These are phyloP conservation scores for Tricholoma matsutake DNA, from an alignment of 768 basidiomycete species.

Conservation along the genomic window DNA sequence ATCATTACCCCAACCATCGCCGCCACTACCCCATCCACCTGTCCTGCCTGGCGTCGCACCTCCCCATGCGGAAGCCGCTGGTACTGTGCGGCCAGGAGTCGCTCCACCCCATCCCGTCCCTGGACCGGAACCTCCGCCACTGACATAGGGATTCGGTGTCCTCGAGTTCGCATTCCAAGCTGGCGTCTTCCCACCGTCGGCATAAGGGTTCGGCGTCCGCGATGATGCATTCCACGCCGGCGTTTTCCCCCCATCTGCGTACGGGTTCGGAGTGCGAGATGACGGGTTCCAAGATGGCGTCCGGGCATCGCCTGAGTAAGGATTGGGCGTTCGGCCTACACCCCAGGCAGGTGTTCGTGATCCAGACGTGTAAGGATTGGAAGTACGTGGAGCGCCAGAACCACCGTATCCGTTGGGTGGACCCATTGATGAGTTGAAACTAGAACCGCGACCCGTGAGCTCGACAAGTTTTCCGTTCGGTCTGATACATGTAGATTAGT, in stretches of 20 bases:
- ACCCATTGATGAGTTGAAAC: slow-evolving; percentile 3
- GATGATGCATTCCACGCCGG: slow-evolving; percentile 64
- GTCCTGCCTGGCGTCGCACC: slow-evolving; percentile 43
- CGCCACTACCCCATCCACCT: slow-evolving; percentile 27
- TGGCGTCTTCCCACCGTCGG: slow-evolving; percentile 62
- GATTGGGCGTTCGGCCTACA: slow-evolving; percentile 63
- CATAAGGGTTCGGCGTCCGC: slow-evolving; percentile 70
- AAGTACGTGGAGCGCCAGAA: slow-evolving; percentile 19
- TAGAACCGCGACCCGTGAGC: slow-evolving; percentile 36
- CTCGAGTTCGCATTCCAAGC: slow-evolving; percentile 60
- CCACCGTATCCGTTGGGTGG: slow-evolving; percentile 18
- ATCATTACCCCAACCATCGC: slow-evolving; percentile 22
- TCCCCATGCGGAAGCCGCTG: slow-evolving; percentile 31
- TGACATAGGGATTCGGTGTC: slow-evolving; percentile 70
- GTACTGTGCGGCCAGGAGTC: slow-evolving; percentile 28
- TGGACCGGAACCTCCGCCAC: slow-evolving; percentile 34
- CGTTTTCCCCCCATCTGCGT: slow-evolving; percentile 57
- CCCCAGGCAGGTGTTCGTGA: slow-evolving; percentile 21
- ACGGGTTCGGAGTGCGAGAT: slow-evolving; percentile 69
- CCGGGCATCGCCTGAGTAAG: slow-evolving; percentile 53
- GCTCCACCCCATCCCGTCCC: slow-evolving; percentile 36
- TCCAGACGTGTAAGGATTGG: slow-evolving; percentile 33
- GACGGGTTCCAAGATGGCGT: slow-evolving; percentile 58
- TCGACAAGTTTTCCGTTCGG: slow-evolving; percentile 53
- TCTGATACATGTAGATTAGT: slow-evolving; percentile 29